These are phyloP conservation scores for Aspergillus taichungensis DNA, from an alignment of 495 filamentous ascomycete genomes.

Conservation along the genomic window DNA sequence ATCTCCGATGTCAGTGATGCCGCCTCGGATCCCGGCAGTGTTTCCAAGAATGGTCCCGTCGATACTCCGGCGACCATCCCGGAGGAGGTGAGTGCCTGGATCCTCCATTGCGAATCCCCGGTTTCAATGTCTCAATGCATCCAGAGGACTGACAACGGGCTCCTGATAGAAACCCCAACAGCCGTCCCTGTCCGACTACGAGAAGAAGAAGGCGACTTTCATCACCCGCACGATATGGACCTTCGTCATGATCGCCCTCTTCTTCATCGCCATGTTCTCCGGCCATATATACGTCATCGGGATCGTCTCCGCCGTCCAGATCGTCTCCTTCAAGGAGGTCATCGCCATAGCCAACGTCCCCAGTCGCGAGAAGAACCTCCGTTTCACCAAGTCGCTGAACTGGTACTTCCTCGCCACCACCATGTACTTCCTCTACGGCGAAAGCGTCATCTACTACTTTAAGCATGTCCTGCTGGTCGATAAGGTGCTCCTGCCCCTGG, in stretches of 20 bases:
- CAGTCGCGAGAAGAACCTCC: conserved; percentile 79
- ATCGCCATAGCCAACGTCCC: conserved; percentile 96
- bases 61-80: conserved; percentile 38
- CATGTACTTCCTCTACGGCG: conserved; percentile 98
- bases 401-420: conserved; percentile 99
- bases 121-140: not conserved
- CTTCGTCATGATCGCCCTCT: conserved; percentile 89
- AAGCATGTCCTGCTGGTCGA: conserved; percentile 97
- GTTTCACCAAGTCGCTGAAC: conserved; percentile 90
- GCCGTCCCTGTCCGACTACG: conserved; percentile 62
- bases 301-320: conserved; percentile 86
- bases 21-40: conserved; percentile 52
- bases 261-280: conserved; percentile 85
- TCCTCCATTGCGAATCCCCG: not conserved
- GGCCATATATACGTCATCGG: conserved; percentile 96
- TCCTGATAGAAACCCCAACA: conserved; percentile 31
- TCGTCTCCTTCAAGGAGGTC: conserved; percentile 98
- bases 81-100: conserved; percentile 33
- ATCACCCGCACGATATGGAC: conserved; percentile 97
- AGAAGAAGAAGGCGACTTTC: conserved; percentile 98
- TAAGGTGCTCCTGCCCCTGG: conserved; percentile 80
- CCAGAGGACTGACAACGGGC: conserved; percentile 7
- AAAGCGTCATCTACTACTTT: conserved; percentile 99
- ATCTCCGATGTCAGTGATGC: conserved; percentile 77
- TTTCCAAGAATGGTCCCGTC: conserved; percentile 38